phyloP scores from a whole-genome alignment of 2,329 filamentous ascomycete genomes.

The Fusarium sp. region DNA sequence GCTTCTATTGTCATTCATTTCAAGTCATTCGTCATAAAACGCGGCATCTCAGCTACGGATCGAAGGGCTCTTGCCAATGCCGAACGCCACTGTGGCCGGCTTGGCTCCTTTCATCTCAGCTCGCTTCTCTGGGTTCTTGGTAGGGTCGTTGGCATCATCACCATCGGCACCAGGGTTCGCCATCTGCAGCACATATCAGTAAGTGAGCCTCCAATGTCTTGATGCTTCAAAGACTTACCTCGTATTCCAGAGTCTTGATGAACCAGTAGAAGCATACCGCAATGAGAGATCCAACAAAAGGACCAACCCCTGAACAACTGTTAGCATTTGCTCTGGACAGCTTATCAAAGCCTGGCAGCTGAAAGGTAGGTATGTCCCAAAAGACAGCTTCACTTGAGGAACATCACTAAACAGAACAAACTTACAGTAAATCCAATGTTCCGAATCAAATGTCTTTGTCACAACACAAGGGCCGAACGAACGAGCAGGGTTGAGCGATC shows the following conservation, averaged over 20 bases:
- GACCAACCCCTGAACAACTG: slow-evolving; percentile 52
- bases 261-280: slow-evolving; percentile 58
- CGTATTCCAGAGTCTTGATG: slow-evolving; percentile 59
- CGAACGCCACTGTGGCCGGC: slow-evolving; percentile 36
- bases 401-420: neutral
- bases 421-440: slow-evolving; percentile 66
- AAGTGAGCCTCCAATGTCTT: neutral
- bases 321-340: neutral
- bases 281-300: slow-evolving; percentile 53
- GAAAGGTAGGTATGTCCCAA: too few species aligned
- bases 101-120: slow-evolving; percentile 47
- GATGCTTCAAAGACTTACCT: slow-evolving; percentile 40
- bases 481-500: slow-evolving; percentile 63
- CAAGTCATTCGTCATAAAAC: slow-evolving; percentile 15
- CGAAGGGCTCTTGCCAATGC: slow-evolving; percentile 41
- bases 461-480: slow-evolving; percentile 64
- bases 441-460: slow-evolving; percentile 56
- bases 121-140: slow-evolving; percentile 60
- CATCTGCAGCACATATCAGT: slow-evolving; percentile 51
- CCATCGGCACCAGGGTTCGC: slow-evolving; percentile 64
- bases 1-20: slow-evolving; percentile 9
- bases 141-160: slow-evolving; percentile 60
- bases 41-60: slow-evolving; percentile 34
- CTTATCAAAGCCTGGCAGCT: neutral
- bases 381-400: too few species aligned